Base-by-base conservation (phyloP, 768 basidiomycete genomes). In the Russula dissimulans region DNA sequence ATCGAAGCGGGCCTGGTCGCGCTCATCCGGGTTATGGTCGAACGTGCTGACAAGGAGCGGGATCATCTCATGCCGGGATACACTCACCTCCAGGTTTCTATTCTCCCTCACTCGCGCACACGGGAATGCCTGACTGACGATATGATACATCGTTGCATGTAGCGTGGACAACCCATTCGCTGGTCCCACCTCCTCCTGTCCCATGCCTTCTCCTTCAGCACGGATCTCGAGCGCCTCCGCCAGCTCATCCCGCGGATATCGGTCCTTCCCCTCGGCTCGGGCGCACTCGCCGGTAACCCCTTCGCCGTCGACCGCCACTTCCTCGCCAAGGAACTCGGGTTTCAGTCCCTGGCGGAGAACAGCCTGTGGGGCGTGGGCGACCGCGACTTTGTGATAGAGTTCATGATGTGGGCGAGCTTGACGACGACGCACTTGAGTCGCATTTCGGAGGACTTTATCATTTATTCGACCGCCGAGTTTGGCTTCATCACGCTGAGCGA, bases 151-250 rank as follows among this genome's bases (percentile, higher is more conserved):
- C 32, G 12, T 41, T 56, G 18, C 29, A 22, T 26, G 22, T 66
- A 99, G 95, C 89, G 97, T 42, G 97, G 88, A 18, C 95, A 97
- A 79, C 97, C 97, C 39, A 95, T 99, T 69, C 86, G 97, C 63
- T 99, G 97, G 97, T 95, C 97, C 0, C 97, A 99, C 74, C 82
- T 97, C 55, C 79, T 99, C 47, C 82, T 98, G 56, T 95, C 94
- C 22, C 93, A 99, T 72, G 93, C 94, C 5, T 90, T 91, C 68
- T 91, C 94, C 26, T 94, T 97, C 77, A 79, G 82, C n/a, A 80
- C 82, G 51, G 97, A 99, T 74, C 82, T 95, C 38, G 84, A 91
- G 65, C 86, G 92, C 22, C 81, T 97, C 17, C 79, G 81, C 38
- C 84, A 94, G 69, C 81, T 95, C 55, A 76, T 89, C 57, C 92